Evolutionary conservation across 129 eudicot genomes (phyloP).

Genomic region (Dittrichia graveolens): DNA sequence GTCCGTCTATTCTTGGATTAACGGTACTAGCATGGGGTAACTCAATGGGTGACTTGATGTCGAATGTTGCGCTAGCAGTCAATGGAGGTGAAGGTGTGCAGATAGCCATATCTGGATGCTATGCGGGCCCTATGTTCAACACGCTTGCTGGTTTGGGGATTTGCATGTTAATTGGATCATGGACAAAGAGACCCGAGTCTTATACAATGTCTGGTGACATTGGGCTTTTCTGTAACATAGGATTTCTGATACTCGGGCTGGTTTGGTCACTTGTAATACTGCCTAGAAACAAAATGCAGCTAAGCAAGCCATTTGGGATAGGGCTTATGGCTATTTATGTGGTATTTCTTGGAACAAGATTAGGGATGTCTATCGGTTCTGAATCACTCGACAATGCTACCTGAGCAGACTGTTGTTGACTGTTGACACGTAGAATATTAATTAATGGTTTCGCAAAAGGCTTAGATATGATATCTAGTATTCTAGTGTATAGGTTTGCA

Average conservation of each 20-base stretch:
- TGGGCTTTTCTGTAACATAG: conserved; percentile 66
- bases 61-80: conserved; percentile 71
- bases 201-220: conserved; percentile 55
- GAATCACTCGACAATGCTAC: conserved; percentile 41
- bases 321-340: conserved; percentile 71
- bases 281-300: conserved; percentile 69
- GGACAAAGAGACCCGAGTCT: conserved; percentile 53
- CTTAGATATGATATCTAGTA: conserved; percentile 4
- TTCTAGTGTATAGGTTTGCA: conserved; percentile 4
- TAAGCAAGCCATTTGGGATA: conserved; percentile 54
- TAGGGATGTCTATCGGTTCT: conserved; percentile 45
- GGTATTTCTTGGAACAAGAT: conserved; percentile 48
- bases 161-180: conserved; percentile 75
- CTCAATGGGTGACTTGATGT: conserved; percentile 86
- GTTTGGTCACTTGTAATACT: conserved; percentile 74
- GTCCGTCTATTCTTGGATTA: conserved; percentile 72
- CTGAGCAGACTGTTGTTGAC: conserved; percentile 14
- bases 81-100: conserved; percentile 81
- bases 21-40: conserved; percentile 95
- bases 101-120: conserved; percentile 86
- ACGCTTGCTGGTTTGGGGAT: conserved; percentile 76
- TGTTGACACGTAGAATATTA: not conserved
- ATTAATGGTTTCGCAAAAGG: conserved; percentile 8
- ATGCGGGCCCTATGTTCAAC: conserved; percentile 94
- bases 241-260: conserved; percentile 58